Conservation (phyloP, 768 basidiomycete genomes). For the Psilocybe cyanescens region DNA sequence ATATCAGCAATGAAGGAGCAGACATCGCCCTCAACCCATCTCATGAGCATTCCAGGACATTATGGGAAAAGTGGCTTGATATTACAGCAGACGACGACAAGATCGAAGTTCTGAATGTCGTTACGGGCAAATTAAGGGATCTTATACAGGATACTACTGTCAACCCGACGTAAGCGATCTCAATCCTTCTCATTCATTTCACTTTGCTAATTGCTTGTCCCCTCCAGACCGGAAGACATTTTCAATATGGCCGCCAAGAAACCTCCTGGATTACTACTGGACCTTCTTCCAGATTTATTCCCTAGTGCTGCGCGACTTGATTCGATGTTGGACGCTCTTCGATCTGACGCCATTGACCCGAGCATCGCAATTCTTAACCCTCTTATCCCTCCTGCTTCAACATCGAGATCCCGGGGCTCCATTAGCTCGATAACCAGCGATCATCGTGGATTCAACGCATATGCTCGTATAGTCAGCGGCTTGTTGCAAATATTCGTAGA, state of each 20-base stretch:
- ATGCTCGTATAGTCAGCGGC: conserved; percentile 64
- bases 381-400: conserved; percentile 51
- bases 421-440: conserved; percentile 35
- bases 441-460: conserved; percentile 56
- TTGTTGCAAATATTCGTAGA: conserved; percentile 57
- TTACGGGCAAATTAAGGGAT: conserved; percentile 46
- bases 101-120: conserved; percentile 29
- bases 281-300: conserved; percentile 54
- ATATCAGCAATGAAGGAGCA: conserved; percentile 23
- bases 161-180: conserved; percentile 35
- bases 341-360: conserved; percentile 49
- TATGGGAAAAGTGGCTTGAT: conserved; percentile 40
- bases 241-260: conserved; percentile 38
- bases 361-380: conserved; percentile 66
- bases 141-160: conserved; percentile 44
- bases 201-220: background rate
- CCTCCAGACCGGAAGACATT: conserved; percentile 49
- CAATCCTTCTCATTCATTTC: conserved; percentile 1
- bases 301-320: conserved; percentile 52
- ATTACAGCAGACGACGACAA: conserved; percentile 23
- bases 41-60: conserved; percentile 30
- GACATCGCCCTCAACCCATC: conserved; percentile 15
- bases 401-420: conserved; percentile 16
- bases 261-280: conserved; percentile 38
- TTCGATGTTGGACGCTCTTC: conserved; percentile 46